Conservation (phyloP, 345 rosid species). For the Nephelium lappaceum region DNA sequence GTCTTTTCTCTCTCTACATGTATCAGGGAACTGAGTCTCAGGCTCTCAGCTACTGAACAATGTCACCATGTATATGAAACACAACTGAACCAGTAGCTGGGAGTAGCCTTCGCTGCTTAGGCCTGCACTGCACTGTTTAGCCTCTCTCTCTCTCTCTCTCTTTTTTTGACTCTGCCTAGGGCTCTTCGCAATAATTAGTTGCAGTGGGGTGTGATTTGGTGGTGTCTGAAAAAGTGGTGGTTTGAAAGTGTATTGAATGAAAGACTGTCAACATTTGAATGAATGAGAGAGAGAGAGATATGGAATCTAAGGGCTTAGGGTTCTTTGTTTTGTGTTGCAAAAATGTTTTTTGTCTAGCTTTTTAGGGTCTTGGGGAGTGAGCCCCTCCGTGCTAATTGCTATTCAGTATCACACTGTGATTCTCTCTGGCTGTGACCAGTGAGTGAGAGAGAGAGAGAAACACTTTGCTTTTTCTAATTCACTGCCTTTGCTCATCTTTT, state of each 20-base stretch:
- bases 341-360: conserved; percentile 21
- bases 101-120: conserved; percentile 10
- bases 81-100: conserved; percentile 26
- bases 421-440: conserved; percentile 11
- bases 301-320: conserved; percentile 37
- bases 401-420: conserved; percentile 12
- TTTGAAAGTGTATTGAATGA: conserved; percentile 52
- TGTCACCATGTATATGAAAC: conserved; percentile 35
- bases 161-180: conserved; percentile 17
- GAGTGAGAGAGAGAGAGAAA: conserved; percentile 10
- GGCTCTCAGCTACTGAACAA: conserved; percentile 32
- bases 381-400: conserved; percentile 37
- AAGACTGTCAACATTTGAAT: conserved; percentile 45
- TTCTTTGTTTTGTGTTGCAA: conserved; percentile 24
- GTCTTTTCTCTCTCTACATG: conserved; percentile 24
- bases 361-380: conserved; percentile 37
- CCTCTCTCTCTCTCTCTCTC: conserved; percentile 1
- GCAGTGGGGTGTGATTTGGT: conserved; percentile 53
- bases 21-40: conserved; percentile 33
- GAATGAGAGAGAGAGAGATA: conserved; percentile 21
- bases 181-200: conserved; percentile 48
- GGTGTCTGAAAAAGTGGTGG: conserved; percentile 62
- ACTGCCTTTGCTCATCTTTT: conserved; percentile 13
- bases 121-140: conserved; percentile 25
- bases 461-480: conserved; percentile 23